Base-by-base conservation (phyloP, 2,329 filamentous ascomycete genomes). In the Golovinomyces cichoracearum region DNA sequence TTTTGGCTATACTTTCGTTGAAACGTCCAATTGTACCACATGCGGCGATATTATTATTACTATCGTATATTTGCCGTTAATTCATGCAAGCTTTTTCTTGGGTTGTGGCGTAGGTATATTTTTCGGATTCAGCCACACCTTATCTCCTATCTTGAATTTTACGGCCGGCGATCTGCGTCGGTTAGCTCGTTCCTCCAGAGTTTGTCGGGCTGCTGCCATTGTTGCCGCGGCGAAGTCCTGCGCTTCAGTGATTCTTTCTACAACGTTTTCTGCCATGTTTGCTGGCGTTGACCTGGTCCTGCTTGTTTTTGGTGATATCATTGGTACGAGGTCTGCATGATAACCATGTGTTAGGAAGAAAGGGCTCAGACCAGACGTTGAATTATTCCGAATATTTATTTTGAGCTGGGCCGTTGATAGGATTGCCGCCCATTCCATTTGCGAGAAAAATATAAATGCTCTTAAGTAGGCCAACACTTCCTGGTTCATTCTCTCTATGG, bases 101-200 rank as follows among this genome's bases (percentile, higher is more conserved):
- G 42, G 42, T 31, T 17, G 17, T 5, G 29, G n/a, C 31, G 42
- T 29, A 13, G 9, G 10, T 15, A 45, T 31, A 45, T 45, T 45
- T 45, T 45, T 45, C 22, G 31, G 12, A 45, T 45, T 45, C 15
- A 45, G 17, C 42, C 42, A 45, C 17, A 45, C 42, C 17, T 45
- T 45, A 17, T 38, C 17, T 15, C 35, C 13, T 21, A 38, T 6
- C 5, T n/a, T 7, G 17, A 38, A 38, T 21, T 7, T 7, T 38
- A 6, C 7, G n/a, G 35, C 13, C 5, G 35, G 35, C 5, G n/a
- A 10, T 41, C 38, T 19, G 4, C 13, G 4, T 22, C 19, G n/a
- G 21, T 41, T 41, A 12, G n/a, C 19, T 21, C 22, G 38, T 4
- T 41, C 38, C 21, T 41, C 38, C 38, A 41, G 19, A 10, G n/a